Evolutionary conservation across 192 early-diverging fungal species (phyloP).

Genomic region (Podila minutissima): DNA sequence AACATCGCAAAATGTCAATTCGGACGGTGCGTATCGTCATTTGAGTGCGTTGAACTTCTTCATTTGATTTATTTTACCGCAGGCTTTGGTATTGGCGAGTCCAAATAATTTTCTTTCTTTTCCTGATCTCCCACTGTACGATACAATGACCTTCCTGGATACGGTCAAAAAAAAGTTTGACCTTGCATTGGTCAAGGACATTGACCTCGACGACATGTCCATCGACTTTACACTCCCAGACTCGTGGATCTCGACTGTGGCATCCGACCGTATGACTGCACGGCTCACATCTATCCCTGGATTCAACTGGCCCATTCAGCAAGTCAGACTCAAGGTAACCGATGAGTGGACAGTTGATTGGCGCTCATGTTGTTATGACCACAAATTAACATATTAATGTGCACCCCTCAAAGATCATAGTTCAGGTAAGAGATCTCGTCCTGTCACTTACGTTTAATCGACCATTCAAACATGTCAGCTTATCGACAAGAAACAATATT

Average conservation of each 20-base stretch:
- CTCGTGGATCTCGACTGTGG: conserved; percentile 20
- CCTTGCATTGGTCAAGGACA: conserved; percentile 29
- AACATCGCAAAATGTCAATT: too few relatives aligned
- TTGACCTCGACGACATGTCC: conserved; percentile 36
- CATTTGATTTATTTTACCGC: not conserved
- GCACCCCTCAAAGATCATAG: conserved; percentile 8
- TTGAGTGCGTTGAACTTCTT: not conserved
- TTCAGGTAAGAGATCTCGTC: conserved; percentile 15
- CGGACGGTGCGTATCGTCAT: too few relatives aligned
- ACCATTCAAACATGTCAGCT: not conserved
- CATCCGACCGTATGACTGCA: conserved; percentile 28
- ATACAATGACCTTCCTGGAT: conserved; percentile 7
- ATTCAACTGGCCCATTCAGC: conserved; percentile 43
- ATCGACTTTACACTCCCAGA: conserved; percentile 40
- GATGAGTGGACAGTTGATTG: too few relatives aligned
- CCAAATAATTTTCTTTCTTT: too few relatives aligned
- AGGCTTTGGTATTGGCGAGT: not conserved
- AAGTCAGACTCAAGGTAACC: conserved; percentile 28
- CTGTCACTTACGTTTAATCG: not conserved
- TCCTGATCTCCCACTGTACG: not conserved
- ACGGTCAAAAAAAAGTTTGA: conserved; percentile 22
- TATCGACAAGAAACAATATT: not conserved
- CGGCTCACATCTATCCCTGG: conserved; percentile 31
- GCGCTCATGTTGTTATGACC: too few relatives aligned
- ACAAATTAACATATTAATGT: not conserved